Evolutionary conservation across 1,284 basidiomycete species (phyloP), one percentile per base, ranked within the genome.

Genomic region (Leccinum pachyderme): DNA sequence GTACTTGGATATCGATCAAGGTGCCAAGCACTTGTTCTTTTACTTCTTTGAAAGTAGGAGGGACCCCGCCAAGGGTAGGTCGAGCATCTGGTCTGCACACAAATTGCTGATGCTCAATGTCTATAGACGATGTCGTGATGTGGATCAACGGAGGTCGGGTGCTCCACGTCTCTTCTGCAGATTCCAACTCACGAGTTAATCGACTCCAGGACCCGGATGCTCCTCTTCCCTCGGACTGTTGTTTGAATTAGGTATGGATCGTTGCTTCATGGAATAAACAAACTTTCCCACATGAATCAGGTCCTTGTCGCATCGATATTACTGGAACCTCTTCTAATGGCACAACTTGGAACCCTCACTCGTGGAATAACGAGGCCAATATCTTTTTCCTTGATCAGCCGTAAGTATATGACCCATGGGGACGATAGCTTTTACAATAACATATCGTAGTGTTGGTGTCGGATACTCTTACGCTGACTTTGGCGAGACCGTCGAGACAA

Each of bases 21-120:
- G 73, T 60, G 82, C 83, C 32, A 81, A 82, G 59, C 81, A 83
- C 57, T 77, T 85, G 65, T 93, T 91, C 76, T 93, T 93, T 74
- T 91, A 89, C 72, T 93, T 92, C 75, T 93, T 93, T 69, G 89
- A 91, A 71, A 89, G 86, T 51, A 75, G 89, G 55, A 77, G 78
- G 43, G 75, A 86, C 56, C 89, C 90, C 2, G 77, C 78, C 15
- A 77, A 78, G 49, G 79, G 78, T 77, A 51, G 9, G 44, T 41
- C 28, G 59, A 47, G 6, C 18, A 11, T 50, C 8, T 11, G 33
- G 5, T 29, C 13, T 28, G 31, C 29, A 39, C 13, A 48, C 13
- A 9, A 15, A 37, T 2, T 5, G 9, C 52, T 9, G 29, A 51
- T 28, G 27, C 33, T 45, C 49, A 51, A 24, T 8, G 8, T 15